Evolutionary conservation across 139 green algal species (phyloP).

Genomic region (Asterochloris sp.): DNA sequence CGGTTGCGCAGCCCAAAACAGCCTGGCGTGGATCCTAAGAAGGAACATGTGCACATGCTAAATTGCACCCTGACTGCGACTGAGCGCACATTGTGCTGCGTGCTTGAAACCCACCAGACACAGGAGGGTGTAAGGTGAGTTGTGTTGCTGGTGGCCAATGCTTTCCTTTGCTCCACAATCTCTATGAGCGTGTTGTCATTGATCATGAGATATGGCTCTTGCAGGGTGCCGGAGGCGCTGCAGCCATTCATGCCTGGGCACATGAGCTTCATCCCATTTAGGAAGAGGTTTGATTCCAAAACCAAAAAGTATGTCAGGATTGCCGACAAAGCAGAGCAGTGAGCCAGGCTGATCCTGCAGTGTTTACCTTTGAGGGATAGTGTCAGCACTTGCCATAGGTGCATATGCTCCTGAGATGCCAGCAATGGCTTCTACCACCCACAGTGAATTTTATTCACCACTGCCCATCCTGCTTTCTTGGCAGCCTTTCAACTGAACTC

Average conservation of each 20-base stretch:
- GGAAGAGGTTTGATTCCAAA: conserved; percentile 61
- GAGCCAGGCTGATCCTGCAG: not conserved
- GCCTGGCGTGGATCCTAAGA: conserved; percentile 60
- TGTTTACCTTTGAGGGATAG: too few species aligned
- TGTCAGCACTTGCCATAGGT: too few species aligned
- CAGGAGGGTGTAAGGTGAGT: conserved; percentile 59
- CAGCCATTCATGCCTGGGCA: conserved; percentile 86
- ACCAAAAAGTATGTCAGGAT: conserved; percentile 57
- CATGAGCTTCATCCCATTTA: conserved; percentile 93
- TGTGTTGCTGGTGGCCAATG: conserved; percentile 13
- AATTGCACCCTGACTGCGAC: conserved; percentile 96
- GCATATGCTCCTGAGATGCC: too few species aligned
- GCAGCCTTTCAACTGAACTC: not conserved
- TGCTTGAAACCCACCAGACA: conserved; percentile 98
- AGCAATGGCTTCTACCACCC: too few species aligned
- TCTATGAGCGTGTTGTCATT: not conserved
- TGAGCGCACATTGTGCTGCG: conserved; percentile 96
- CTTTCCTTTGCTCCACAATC: not conserved
- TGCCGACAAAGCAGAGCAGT: not conserved
- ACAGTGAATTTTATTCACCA: too few species aligned
- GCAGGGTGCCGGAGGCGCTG: conserved; percentile 63
- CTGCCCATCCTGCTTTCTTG: not conserved
- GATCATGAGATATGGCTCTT: not conserved
- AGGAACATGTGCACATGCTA: conserved; percentile 96
- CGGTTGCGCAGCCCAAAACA: conserved; percentile 62